phyloP scores from a whole-genome alignment of 345 rosid species.

The Streptanthus diversifolius region DNA sequence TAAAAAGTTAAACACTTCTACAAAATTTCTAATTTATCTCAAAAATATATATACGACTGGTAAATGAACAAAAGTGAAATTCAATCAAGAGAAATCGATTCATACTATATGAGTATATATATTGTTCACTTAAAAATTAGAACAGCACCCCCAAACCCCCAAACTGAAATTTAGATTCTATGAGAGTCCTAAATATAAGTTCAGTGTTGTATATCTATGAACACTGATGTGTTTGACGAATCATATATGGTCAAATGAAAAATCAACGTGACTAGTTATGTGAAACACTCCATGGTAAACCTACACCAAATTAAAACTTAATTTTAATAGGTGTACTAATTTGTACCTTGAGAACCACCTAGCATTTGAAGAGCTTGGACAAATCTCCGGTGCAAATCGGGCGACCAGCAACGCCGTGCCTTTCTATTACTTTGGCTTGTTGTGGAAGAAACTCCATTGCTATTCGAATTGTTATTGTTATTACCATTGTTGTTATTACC shows the following conservation, averaged over 20 bases:
- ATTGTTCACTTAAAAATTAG: neutral
- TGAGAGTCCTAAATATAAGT: neutral
- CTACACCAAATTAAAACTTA: neutral
- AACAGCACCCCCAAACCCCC: too few species aligned
- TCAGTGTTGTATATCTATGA: neutral
- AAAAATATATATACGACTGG: neutral
- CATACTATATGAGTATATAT: neutral
- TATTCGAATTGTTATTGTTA: constrained; percentile 20
- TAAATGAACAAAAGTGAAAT: neutral
- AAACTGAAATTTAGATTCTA: neutral
- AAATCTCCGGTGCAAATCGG: constrained; percentile 94
- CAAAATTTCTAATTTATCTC: neutral
- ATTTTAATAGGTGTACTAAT: neutral
- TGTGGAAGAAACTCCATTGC: constrained; percentile 25
- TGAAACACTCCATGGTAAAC: neutral
- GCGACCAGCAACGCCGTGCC: constrained; percentile 98
- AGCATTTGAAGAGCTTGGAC: constrained; percentile 97
- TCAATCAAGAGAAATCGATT: neutral
- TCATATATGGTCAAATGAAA: neutral
- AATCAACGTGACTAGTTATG: neutral
- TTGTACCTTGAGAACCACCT: constrained; percentile 98
- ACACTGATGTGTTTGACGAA: neutral
- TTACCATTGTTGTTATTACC: constrained; percentile 11
- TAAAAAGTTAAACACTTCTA: neutral
- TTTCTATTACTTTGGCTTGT: constrained; percentile 67